Evolutionary conservation across 306 rosid species (phyloP), one percentile per base, ranked within the genome.

Genomic region (Cucurbita pepo): DNA sequence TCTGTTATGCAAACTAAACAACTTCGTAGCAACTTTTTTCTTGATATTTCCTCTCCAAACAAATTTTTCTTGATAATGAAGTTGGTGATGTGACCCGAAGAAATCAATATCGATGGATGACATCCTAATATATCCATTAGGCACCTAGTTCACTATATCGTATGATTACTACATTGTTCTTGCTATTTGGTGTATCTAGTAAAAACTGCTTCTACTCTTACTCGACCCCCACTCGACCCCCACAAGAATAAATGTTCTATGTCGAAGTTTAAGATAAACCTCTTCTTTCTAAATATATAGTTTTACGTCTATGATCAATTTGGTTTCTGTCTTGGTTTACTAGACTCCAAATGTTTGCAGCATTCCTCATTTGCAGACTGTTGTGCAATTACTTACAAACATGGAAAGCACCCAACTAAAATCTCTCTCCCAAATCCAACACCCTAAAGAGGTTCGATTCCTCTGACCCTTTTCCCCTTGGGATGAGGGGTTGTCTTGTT

Each of bases 341-440:
- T 63, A 47, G n/a, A 48, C 41, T 73, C 70, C 14, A 30, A 74
- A 74, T 54, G 59, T 77, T 71, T 74, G 82, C 87, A 93, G 95
- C 74, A 86, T 88, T 77, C 92, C 89, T 25, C 90, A 85, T 65
- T 79, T 93, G 77, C 88, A 88, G 79, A 86, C 91, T 37, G 96
- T 86, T 25, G 80, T 83, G 72, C 97, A 85, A 80, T 79, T 93
- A 59, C 96, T 90, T 6, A 70, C 83, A 76, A 93, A 90, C 81
- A 93, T 93, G 94, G 91, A 93, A 86, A 90, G 87, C 78, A 77
- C 73, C 72, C 98, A 88, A 84, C 90, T 90, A 61, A 84, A 69
- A 78, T 73, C 91, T 30, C 82, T 84, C 4, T 84, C 91, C 43
- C 84, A 65, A 67, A 40, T 85, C 38, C 61, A 43, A 65, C 82